Percentiles rank a stretch among this genome's conserved stretches.
Evolutionary conservation across 768 basidiomycete genomes (phyloP).

Genomic region (Collybia mongolica): DNA sequence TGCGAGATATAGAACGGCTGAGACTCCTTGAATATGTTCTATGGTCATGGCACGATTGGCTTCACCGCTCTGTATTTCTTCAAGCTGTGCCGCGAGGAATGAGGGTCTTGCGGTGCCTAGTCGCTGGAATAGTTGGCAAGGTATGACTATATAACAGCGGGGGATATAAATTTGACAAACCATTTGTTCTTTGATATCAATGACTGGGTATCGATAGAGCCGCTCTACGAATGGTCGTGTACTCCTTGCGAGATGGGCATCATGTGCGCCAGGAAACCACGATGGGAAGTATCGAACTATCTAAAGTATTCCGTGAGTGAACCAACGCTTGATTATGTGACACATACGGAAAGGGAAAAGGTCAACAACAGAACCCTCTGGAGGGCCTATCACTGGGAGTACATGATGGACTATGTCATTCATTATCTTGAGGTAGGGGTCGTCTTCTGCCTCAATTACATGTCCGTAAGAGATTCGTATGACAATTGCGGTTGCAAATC

Average conservation of each 20-base stretch:
- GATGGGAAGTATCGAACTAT: constrained; percentile 36
- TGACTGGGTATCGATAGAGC: constrained; percentile 31
- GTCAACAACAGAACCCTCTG: constrained; percentile 10
- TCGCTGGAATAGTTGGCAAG: not conserved
- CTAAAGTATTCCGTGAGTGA: not conserved
- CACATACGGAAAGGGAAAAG: constrained; percentile 16
- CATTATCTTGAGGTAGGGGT: constrained; percentile 11
- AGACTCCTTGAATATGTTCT: constrained; percentile 18
- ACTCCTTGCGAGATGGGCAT: constrained; percentile 28
- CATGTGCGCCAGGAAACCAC: constrained; percentile 39
- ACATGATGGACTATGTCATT: constrained; percentile 1
- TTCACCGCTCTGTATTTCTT: constrained; percentile 3
- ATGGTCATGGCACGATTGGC: constrained; percentile 1
- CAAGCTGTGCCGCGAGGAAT: constrained; percentile 7
- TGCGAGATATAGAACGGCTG: constrained; percentile 32
- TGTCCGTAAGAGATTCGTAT: constrained; percentile 15
- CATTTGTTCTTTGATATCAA: constrained; percentile 20
- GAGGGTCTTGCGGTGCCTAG: constrained; percentile 16
- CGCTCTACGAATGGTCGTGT: constrained; percentile 24
- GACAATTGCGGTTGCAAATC: constrained; percentile 11
- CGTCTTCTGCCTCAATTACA: constrained; percentile 11
- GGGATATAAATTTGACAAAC: constrained; percentile 10
- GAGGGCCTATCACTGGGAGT: constrained; percentile 5
- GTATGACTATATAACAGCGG: not conserved
- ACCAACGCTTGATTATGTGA: not conserved